Percentiles rank a stretch among this genome's conserved stretches.
phyloP scores from a whole-genome alignment of 2,329 filamentous ascomycete species.

The Aciculosporium take region DNA sequence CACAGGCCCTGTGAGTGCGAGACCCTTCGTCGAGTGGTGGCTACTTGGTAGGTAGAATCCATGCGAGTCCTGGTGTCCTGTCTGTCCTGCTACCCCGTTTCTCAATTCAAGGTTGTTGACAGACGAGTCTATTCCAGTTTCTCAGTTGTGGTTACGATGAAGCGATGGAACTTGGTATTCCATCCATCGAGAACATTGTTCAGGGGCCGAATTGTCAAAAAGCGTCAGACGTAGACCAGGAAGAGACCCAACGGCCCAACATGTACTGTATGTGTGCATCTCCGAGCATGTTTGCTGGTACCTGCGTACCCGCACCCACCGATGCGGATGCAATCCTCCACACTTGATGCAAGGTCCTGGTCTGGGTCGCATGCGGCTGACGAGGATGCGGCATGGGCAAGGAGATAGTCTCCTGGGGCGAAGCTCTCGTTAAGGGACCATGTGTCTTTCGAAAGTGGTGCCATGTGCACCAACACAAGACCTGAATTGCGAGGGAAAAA shows the following conservation, averaged over 20 bases:
- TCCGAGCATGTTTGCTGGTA: slow-evolving; percentile 2
- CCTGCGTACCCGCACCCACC: neutral
- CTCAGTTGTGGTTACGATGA: too few species aligned
- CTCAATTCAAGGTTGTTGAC: too few species aligned
- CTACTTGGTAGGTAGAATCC: too few species aligned
- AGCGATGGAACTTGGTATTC: neutral
- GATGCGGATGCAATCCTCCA: neutral
- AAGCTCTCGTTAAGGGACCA: too few species aligned
- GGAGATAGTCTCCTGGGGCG: neutral
- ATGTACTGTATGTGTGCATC: neutral
- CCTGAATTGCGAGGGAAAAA: neutral
- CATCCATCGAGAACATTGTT: neutral
- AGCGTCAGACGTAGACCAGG: neutral
- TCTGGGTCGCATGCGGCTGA: neutral
- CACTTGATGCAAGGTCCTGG: neutral
- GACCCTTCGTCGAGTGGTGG: neutral
- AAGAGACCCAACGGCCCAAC: neutral
- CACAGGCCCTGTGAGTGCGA: neutral
- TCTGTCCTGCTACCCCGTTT: too few species aligned
- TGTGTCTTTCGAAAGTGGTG: neutral
- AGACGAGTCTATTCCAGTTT: too few species aligned
- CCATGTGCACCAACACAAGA: neutral
- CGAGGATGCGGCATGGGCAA: neutral
- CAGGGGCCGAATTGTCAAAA: neutral
- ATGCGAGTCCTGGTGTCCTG: neutral